Evolutionary conservation across 108 stramenopile species (phyloP), one percentile per base, ranked within the genome.

Genomic region (Craspedostauros australis): DNA sequence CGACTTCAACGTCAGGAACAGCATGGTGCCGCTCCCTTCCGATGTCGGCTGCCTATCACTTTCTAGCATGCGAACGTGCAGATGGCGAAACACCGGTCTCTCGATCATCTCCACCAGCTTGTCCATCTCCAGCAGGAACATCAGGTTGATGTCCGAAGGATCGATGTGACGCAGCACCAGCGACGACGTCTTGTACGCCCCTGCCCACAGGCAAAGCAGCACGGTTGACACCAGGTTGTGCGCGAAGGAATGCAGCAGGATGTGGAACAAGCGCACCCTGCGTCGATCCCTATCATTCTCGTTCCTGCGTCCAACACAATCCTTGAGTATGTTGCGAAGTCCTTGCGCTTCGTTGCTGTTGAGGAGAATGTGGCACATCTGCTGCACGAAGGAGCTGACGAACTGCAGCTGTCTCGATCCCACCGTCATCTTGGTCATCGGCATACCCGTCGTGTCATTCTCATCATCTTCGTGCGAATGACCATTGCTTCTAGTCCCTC

Each of bases 11-110:
- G 71, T 63, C 28, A 72, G 77, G 57, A 87, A 91, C 21, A 91
- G 58, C 90, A 91, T 91, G 2, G 84, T 76, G 0, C 90, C 90
- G 44, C 84, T 88, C 37, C 86, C 90, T 60, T 91, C 90, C 25
- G 57, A 50, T 29, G 56, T 23, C 1, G 80, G 77, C 41, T 87
- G 73, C 22, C 72, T 75, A 29, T 87, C 86, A 24, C 66, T 65
- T 37, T 91, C 86, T 48, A 91, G 53, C 90, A 91, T 76, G 6
- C 76, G 71, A 34, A 91, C 64, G 50, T 88, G 86, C 61, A 91
- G 64, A 46, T 91, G 83, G 9, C 88, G 82, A 66, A 91, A 90
- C 9, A 91, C 49, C 0, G 90, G 90, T 18, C 90, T 70, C 57
- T 91, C 90, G 20, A 91, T 66, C 40, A 86, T 69, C 54, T 91